Base-by-base conservation (phyloP, 805 yeast genomes). In the Zygosaccharomyces lentus region DNA sequence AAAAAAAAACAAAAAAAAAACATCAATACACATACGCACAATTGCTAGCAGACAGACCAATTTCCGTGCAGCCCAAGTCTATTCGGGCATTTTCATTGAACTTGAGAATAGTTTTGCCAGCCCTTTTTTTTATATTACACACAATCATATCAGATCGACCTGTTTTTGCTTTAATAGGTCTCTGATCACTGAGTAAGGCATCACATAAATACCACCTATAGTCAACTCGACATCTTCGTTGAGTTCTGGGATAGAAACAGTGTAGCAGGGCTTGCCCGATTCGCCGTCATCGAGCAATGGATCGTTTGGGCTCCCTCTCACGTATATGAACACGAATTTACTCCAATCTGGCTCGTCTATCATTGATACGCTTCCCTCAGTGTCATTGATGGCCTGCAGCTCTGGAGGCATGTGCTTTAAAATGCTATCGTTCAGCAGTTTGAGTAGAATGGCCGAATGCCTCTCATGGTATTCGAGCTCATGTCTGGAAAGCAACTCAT, bases 351-450 rank as follows among this genome's bases (percentile, higher is more conserved):
- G 98, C 49, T 74, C 75, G 12, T 80, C 84, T 2, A 91, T 72
- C 98, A 93, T 90, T 7, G 78, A 72, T 10, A 82, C 62, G 10
- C 77, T 78, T 21, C 83, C 87, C 9, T 80, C 74, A 1, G 76
- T 76, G 53, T 88, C 96, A 57, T 89, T 95, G 47, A 93, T 69
- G 4, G 81, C 78, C 39, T 84, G 88, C 41, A 88, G 66, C 32
- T 75, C 73, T 15, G 72, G 75, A 0, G 97, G 96, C 53, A 90
- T 67, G 45, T 77, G 74, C 47, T 72, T 70, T 46, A 91, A 68
- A 54, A 88, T 86, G 45, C 84, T 77, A 23, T 73, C 69, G 58
- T 81, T 79, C 68, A 87, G 86, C 12, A 87, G 75, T 43, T 78
- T 77, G 12, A 80, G 70, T 45, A 86, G 62, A 12, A 87, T 72